Conservation (phyloP, 2,329 filamentous ascomycete species). For the Alternaria rosae region DNA sequence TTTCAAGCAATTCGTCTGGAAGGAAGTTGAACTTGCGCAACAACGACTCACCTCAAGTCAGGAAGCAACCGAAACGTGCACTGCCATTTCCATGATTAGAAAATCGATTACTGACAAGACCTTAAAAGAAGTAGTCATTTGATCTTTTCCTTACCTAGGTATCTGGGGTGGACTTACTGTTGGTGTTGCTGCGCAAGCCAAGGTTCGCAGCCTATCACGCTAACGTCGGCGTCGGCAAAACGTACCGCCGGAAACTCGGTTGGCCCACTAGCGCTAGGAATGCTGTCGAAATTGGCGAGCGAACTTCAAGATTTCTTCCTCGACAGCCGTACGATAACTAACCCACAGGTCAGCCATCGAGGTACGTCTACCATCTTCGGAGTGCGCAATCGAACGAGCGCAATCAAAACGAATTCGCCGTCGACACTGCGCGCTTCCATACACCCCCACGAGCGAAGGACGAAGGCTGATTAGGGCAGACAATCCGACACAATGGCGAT, state of each 20-base stretch:
- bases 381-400: conserved; percentile 4
- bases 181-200: not conserved
- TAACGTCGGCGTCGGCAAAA: conserved; percentile 31
- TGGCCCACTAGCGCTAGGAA: conserved; percentile 23
- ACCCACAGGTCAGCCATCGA: conserved; percentile 41
- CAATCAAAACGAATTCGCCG: conserved; percentile 18
- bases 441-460: not conserved
- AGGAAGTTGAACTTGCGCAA: no score
- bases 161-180: no score
- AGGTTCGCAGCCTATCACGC: conserved; percentile 22
- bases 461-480: conserved; percentile 15
- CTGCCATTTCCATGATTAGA: no score
- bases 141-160: no score
- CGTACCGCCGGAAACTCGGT: conserved; percentile 20
- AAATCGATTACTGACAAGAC: no score
- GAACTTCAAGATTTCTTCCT: conserved; percentile 22
- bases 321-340: conserved; percentile 38
- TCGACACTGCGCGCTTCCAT: not conserved
- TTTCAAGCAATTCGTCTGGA: no score
- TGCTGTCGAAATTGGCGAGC: conserved; percentile 17
- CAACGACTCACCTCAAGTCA: no score
- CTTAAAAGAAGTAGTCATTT: no score
- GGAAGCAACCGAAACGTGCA: no score
- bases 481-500: conserved; percentile 71
- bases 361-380: conserved; percentile 29